phyloP scores from a whole-genome alignment of 768 basidiomycete species.

The Psilocybe azurescens region DNA sequence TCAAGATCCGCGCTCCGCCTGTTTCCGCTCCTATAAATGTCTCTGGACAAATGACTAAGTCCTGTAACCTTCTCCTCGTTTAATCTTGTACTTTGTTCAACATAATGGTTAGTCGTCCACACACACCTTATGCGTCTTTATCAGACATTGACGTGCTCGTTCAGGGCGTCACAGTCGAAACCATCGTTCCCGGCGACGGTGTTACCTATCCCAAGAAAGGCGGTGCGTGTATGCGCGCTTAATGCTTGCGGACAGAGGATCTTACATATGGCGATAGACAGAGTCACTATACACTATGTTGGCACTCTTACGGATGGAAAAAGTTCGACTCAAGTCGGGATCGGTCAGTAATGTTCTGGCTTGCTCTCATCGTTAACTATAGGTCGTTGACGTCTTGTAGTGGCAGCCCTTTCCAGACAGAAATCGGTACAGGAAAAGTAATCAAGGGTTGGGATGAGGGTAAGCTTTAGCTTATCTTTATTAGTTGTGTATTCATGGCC shows the following conservation, averaged over 20 bases:
- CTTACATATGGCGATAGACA: slow-evolving; percentile 50
- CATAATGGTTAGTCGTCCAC: slow-evolving; percentile 24
- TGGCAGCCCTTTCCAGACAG: slow-evolving; percentile 62
- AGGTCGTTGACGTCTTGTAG: slow-evolving; percentile 37
- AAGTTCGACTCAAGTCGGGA: slow-evolving; percentile 81
- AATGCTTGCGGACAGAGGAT: slow-evolving; percentile 16
- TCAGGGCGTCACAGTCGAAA: slow-evolving; percentile 76
- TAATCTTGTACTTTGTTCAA: slow-evolving; percentile 28
- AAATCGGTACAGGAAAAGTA: slow-evolving; percentile 82
- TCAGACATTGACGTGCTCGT: not conserved
- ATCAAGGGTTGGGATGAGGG: slow-evolving; percentile 95
- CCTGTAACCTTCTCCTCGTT: slow-evolving; percentile 39
- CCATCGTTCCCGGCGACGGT: slow-evolving; percentile 65
- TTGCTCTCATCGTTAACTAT: slow-evolving; percentile 5
- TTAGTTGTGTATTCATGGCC: not conserved
- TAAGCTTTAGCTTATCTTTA: slow-evolving; percentile 33
- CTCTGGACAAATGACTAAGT: slow-evolving; percentile 28
- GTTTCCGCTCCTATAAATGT: slow-evolving; percentile 51
- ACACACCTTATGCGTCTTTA: not conserved
- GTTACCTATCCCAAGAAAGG: slow-evolving; percentile 67
- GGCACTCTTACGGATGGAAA: slow-evolving; percentile 70
- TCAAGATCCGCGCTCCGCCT: slow-evolving; percentile 79
- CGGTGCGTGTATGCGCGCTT: slow-evolving; percentile 52
- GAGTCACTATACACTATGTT: slow-evolving; percentile 78
- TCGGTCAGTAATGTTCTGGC: slow-evolving; percentile 54